Conservation (phyloP, 257 asterid genomes). For the Solanum corneliomulleri region DNA sequence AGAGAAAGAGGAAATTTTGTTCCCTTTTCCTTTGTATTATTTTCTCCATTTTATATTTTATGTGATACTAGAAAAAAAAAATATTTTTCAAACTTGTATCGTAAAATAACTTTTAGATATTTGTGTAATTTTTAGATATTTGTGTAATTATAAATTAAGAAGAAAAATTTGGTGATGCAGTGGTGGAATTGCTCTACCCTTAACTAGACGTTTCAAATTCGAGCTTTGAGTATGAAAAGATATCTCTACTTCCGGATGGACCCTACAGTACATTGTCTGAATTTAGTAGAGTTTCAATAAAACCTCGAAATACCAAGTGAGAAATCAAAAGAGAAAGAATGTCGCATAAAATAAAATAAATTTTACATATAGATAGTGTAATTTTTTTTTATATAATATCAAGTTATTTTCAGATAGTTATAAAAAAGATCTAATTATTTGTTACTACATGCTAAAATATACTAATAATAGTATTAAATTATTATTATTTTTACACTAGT, state of each 20-base stretch:
- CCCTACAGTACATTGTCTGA: not conserved
- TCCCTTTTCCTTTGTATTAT: not conserved
- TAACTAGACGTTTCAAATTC: accelerated
- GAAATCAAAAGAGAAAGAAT: not conserved
- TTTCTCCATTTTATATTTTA: not conserved
- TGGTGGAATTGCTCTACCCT: not conserved
- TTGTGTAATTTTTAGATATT: not conserved
- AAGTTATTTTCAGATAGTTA: not conserved
- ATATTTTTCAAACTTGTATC: no score
- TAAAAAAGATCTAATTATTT: not conserved
- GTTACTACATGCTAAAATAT: not conserved
- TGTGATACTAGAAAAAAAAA: not conserved
- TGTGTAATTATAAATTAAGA: no score
- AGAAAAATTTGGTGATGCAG: not conserved
- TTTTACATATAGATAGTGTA: not conserved
- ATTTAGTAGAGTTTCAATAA: not conserved
- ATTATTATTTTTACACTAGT: not conserved
- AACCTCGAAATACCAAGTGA: not conserved
- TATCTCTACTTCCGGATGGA: not conserved
- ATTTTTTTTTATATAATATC: not conserved
- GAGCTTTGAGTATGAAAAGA: not conserved
- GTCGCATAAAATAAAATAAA: not conserved
- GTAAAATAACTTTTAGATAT: not conserved
- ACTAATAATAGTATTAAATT: not conserved
- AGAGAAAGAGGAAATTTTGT: not conserved